Base-by-base conservation (phyloP, 1,284 basidiomycete genomes). In the Trichosporon inkin region DNA sequence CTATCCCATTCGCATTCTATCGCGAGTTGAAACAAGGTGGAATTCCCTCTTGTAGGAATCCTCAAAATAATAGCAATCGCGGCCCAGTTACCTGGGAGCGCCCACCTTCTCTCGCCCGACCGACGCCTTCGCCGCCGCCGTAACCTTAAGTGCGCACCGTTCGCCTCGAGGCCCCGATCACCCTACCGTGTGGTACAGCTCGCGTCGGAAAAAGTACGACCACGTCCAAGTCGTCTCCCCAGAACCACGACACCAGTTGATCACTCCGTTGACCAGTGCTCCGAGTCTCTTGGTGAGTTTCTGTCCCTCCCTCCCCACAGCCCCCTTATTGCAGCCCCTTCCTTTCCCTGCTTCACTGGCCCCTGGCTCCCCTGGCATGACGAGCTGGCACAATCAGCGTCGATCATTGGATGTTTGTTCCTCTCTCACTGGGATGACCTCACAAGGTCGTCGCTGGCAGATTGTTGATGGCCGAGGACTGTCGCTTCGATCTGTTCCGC, bases 31-130 rank as follows among this genome's bases (percentile, higher is more conserved):
- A 49, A 49, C 44, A 49, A 49, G 44, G 24, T 49, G n/a, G 44
- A 49, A 49, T 49, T 49, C 44, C 44, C 44, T 49, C 44, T 49
- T 49, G n/a, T n/a, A 49, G 44, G 44, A 49, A 49, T 49, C 24
- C 22, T 32, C 44, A 28, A 49, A 49, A 49, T 24, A 49, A 28
- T 49, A 49, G 28, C n/a, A 49, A 49, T 49, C 44, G 44, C 24
- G 14, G n/a, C n/a, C 44, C 44, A 49, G 22, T 49, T 28, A 49
- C 44, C 44, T 49, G 44, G 44, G n/a, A 47, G 44, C 44, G 44
- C 44, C 44, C 44, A 49, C 44, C 24, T 49, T 49, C 44, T 32
- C 44, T 49, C 44, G 44, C 44, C 28, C 44, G 28, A 10, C 44
- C 44, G 44, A 49, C 44, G 44, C 44, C 44, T 20, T 22, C 44